Base-by-base conservation (phyloP, 2,329 filamentous ascomycete genomes). In the Ophiostoma piceae region DNA sequence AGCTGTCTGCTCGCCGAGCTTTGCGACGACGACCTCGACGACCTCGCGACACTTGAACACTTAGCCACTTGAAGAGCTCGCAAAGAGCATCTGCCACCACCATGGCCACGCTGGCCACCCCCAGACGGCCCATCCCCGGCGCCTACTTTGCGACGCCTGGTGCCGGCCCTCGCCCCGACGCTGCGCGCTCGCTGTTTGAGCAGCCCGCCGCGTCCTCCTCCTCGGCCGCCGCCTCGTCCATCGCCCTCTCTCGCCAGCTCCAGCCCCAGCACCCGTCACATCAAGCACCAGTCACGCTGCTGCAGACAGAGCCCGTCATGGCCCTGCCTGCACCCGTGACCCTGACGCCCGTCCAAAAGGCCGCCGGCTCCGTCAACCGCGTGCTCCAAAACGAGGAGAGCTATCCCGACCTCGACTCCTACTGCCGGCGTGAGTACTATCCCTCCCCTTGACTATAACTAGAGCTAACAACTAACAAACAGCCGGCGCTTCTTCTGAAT, bases 401-500 rank as follows among this genome's bases (percentile, higher is more conserved):
- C 76, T 99, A 92, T 77, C 94, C 94, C 7, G 92, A 96, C 73
- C 82, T 99, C 22, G 94, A 98, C 78, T 90, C 87, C 71, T 97
- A 97, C 80, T 88, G 96, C 75, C 88, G 89, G 80, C 92, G 93
- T 95, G 84, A 84, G 92, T 85, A 2, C 68, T 8, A 2, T 47
- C n/a, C 22, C 47, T 35, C 37, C 37, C 67, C 39, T 1, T 41
- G 26, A 54, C 54, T 16, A 8, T 19, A n/a, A n/a, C n/a, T n/a
- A n/a, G n/a, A n/a, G n/a, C n/a, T n/a, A n/a, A n/a, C n/a, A 35
- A 3, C 35, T 35, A 35, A 43, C 5, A 9, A 14, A 35, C 22
- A 96, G 92, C 94, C 82, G 93, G 95, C 73, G 89, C 91, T 73
- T 97, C 94, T 5, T 94, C 92, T 75, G 93, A 97, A 73, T 98